phyloP scores from a whole-genome alignment of 441 rosid genomes.

The Populus hybrid region DNA sequence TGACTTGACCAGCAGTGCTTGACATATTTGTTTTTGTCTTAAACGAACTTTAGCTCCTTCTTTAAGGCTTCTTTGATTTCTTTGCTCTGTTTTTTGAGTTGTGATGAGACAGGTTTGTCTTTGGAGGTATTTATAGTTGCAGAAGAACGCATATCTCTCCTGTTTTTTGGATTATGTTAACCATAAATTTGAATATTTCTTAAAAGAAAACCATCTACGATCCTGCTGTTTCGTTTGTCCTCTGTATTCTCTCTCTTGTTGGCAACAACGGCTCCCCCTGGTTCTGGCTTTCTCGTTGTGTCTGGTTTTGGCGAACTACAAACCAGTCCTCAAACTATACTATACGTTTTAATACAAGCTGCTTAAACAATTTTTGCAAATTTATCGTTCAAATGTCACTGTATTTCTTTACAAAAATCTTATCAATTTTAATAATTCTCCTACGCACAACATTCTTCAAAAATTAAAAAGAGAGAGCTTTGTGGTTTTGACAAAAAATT shows the following conservation, averaged over 20 bases:
- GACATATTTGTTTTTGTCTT: not conserved
- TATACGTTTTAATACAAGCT: no score
- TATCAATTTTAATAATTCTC: no score
- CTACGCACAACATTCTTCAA: no score
- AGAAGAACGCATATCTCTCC: not conserved
- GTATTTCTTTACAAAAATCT: no score
- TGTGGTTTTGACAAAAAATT: no score
- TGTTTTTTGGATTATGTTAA: not conserved
- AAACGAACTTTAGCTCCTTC: not conserved
- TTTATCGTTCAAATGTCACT: no score
- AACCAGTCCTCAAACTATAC: not conserved
- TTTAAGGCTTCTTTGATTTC: not conserved
- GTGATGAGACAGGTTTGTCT: not conserved
- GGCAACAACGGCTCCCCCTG: not conserved
- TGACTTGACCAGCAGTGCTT: slow-evolving; percentile 22
- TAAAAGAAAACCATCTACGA: not conserved
- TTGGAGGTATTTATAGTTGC: not conserved
- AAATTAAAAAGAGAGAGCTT: no score
- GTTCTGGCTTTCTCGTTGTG: not conserved
- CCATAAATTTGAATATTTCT: not conserved
- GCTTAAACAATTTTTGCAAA: no score
- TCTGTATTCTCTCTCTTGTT: not conserved
- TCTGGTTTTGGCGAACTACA: not conserved
- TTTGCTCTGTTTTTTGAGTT: not conserved
- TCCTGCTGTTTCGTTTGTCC: not conserved